phyloP scores from a whole-genome alignment of 2,329 filamentous ascomycete genomes.

The Ophiostoma sp. region DNA sequence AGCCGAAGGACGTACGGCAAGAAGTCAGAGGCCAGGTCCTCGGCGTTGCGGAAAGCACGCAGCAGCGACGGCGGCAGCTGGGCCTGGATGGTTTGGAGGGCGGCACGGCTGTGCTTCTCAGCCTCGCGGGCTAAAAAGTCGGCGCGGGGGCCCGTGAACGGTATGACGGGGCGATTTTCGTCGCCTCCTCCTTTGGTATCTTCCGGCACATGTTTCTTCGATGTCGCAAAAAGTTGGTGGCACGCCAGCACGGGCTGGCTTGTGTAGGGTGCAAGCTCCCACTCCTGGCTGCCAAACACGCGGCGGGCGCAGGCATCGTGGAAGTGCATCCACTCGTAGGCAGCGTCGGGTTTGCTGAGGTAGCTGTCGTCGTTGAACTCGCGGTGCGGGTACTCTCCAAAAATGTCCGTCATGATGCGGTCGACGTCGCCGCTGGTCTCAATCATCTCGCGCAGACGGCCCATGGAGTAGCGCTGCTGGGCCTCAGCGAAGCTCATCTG shows the following conservation, averaged over 20 bases:
- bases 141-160: constrained; percentile 80
- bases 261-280: constrained; percentile 87
- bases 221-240: constrained; percentile 84
- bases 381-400: constrained; percentile 79
- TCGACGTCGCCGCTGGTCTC: constrained; percentile 78
- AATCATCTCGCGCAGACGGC: constrained; percentile 71
- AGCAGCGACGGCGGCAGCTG: constrained; percentile 70
- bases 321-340: constrained; percentile 95
- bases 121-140: constrained; percentile 80
- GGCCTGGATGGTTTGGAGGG: constrained; percentile 71
- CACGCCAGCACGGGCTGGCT: constrained; percentile 85
- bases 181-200: constrained; percentile 44
- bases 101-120: constrained; percentile 72
- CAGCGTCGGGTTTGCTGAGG: constrained; percentile 80
- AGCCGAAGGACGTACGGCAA: constrained; percentile 82
- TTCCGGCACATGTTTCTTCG: constrained; percentile 51
- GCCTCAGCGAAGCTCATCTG: constrained; percentile 72
- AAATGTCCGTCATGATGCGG: constrained; percentile 78
- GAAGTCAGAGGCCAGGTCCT: constrained; percentile 77
- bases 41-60: constrained; percentile 75
- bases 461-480: constrained; percentile 70
- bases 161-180: constrained; percentile 51
- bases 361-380: constrained; percentile 92
- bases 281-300: constrained; percentile 82
- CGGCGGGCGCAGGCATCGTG: constrained; percentile 79